These are phyloP conservation scores for Aureobasidium lini DNA, from an alignment of 2,329 filamentous ascomycete species.

Conservation along the genomic window DNA sequence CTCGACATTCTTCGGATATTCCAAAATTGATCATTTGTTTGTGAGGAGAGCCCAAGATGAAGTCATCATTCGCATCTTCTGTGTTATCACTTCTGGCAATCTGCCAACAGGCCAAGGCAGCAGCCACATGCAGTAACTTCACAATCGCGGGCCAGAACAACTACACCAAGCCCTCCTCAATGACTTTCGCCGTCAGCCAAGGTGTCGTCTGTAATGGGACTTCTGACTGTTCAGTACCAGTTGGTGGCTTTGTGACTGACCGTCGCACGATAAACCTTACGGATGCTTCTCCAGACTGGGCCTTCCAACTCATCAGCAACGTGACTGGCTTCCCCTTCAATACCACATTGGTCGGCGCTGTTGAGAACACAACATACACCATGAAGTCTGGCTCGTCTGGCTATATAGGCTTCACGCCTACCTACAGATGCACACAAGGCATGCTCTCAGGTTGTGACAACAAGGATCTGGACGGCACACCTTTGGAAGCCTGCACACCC, in stretches of 20 bases:
- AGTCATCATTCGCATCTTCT: not conserved
- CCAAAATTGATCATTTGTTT: too few species aligned
- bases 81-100: not conserved
- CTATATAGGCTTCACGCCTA: not conserved
- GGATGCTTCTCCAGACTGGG: not conserved
- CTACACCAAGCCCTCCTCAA: not conserved
- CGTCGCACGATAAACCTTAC: not conserved
- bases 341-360: not conserved
- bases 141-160: not conserved
- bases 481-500: constrained; percentile 5
- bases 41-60: not conserved
- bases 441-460: not conserved
- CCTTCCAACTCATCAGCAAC: not conserved
- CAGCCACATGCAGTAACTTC: constrained; percentile 1
- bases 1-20: too few species aligned
- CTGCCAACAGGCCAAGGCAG: not conserved
- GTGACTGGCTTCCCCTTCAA: not conserved
- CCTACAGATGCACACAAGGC: constrained; percentile 2
- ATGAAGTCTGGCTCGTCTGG: not conserved
- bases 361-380: not conserved
- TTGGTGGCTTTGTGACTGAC: not conserved
- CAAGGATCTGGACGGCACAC: not conserved
- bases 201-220: constrained; percentile 4
- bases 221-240: not conserved
- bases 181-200: constrained; percentile 6